A percentile compares a stretch with the other conserved stretches of the same genome.
These are phyloP conservation scores for Penicillium soppii DNA, from an alignment of 495 filamentous ascomycete species.

Conservation along the genomic window DNA sequence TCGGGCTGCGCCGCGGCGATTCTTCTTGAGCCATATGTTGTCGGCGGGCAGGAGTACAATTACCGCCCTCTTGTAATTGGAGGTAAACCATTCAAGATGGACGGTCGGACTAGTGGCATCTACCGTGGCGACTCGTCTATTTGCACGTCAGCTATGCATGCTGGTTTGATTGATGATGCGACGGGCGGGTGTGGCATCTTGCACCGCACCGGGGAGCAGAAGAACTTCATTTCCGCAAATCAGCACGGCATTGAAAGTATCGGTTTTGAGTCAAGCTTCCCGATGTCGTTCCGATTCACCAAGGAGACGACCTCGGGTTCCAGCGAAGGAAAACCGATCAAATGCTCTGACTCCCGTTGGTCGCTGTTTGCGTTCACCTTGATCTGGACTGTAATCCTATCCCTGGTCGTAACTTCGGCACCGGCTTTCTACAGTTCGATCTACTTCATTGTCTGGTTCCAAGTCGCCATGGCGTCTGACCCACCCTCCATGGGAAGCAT, in stretches of 20 bases:
- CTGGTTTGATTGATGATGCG: conserved; percentile 62
- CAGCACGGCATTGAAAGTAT: conserved; percentile 64
- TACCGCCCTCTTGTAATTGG: conserved; percentile 70
- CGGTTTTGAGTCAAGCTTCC: conserved; percentile 67
- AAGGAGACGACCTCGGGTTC: conserved; percentile 19
- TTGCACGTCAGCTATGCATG: conserved; percentile 72
- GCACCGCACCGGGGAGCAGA: conserved; percentile 57
- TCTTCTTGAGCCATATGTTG: conserved; percentile 67
- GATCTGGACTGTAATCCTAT: conserved; percentile 60
- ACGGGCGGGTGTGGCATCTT: conserved; percentile 75
- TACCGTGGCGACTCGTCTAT: conserved; percentile 81
- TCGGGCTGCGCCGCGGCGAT: conserved; percentile 61
- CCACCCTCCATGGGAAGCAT: conserved; percentile 52
- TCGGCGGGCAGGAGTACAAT: conserved; percentile 64
- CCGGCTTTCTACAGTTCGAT: conserved; percentile 62
- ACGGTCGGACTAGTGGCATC: conserved; percentile 36
- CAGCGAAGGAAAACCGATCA: conserved; percentile 11
- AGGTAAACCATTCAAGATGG: conserved; percentile 50
- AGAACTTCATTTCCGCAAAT: conserved; percentile 49
- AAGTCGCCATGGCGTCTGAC: conserved; percentile 73
- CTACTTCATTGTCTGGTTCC: conserved; percentile 70
- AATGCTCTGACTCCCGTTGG: conserved; percentile 69
- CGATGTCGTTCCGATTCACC: conserved; percentile 63
- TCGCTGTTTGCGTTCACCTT: conserved; percentile 63
- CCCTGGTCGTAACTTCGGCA: conserved; percentile 64